Evolutionary conservation across 2,329 filamentous ascomycete species (phyloP).

Genomic region (Fusarium guadeloupense): DNA sequence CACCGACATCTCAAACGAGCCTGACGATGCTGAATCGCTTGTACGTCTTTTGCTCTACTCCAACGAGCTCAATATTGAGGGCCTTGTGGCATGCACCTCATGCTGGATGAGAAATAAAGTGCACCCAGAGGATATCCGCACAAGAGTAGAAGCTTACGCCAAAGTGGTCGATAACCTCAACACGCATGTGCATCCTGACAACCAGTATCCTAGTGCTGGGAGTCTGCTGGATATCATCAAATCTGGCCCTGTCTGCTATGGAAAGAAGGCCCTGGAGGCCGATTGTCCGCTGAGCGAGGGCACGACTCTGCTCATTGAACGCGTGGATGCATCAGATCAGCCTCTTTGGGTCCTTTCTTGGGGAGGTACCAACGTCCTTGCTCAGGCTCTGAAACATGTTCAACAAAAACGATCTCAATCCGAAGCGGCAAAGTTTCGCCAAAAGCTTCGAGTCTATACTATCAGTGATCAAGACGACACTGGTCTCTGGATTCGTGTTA

Average conservation of each 20-base stretch:
- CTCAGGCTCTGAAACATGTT: conserved; percentile 57
- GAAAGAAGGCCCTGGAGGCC: too few relatives aligned
- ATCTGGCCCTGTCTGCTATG: too few relatives aligned
- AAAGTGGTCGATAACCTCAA: conserved; percentile 59
- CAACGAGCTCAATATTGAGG: conserved; percentile 58
- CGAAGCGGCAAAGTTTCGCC: conserved; percentile 46
- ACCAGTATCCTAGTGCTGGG: conserved; percentile 52
- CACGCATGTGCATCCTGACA: conserved; percentile 55
- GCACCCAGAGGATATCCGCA: conserved; percentile 54
- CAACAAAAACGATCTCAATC: conserved; percentile 27
- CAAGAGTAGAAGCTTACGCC: conserved; percentile 56
- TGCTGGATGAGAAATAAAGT: conserved; percentile 55
- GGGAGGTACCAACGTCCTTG: conserved; percentile 64
- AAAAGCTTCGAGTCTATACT: conserved; percentile 60
- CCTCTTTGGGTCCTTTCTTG: conserved; percentile 63
- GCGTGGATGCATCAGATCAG: conserved; percentile 41
- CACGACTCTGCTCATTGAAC: conserved; percentile 52
- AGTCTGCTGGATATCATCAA: conserved; percentile 49
- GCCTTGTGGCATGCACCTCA: conserved; percentile 57
- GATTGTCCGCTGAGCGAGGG: conserved; percentile 51
- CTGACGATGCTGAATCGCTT: conserved; percentile 56
- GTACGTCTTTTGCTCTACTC: conserved; percentile 56
- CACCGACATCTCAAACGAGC: conserved; percentile 58
- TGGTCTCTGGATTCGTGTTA: conserved; percentile 63
- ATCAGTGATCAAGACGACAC: conserved; percentile 70